A percentile compares a stretch with the other conserved stretches of the same genome.
These are phyloP conservation scores for Fusarium newnesense DNA, from an alignment of 2,329 filamentous ascomycete species.

Conservation along the genomic window DNA sequence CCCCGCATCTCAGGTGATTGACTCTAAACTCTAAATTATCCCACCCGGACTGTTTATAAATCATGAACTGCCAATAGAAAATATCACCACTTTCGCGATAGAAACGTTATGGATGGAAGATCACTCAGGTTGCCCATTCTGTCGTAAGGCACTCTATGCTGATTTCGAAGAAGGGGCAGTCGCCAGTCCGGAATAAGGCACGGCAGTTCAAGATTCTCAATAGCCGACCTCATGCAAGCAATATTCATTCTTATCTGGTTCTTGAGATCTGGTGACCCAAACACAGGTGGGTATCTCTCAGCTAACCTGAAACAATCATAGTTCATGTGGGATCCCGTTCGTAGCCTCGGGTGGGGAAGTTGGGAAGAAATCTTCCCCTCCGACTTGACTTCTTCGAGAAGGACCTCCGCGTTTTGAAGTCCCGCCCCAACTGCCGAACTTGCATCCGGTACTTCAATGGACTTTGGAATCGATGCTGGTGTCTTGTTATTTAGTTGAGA, in stretches of 20 bases:
- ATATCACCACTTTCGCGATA: fast-evolving
- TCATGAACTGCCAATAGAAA: not conserved
- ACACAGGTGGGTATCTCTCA: fast-evolving
- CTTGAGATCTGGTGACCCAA: not conserved
- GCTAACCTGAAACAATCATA: not conserved
- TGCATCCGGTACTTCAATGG: not conserved
- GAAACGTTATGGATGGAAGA: fast-evolving
- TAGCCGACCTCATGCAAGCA: not conserved
- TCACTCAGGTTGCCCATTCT: no score
- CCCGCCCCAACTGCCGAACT: not conserved
- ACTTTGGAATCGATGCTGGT: not conserved
- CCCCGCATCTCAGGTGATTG: not conserved
- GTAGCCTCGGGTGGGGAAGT: not conserved
- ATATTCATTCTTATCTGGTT: not conserved
- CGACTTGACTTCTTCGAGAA: not conserved
- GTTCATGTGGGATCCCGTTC: not conserved
- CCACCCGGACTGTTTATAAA: not conserved
- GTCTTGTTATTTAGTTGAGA: not conserved
- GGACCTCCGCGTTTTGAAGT: not conserved
- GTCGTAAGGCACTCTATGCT: fast-evolving
- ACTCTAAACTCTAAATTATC: not conserved
- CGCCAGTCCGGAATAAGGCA: not conserved
- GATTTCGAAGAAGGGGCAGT: fast-evolving
- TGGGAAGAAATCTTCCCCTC: not conserved
- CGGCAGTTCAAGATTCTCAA: not conserved